Percentiles rank a stretch among this genome's conserved stretches.
Conservation (phyloP, 768 basidiomycete genomes). For the Auricularia heimuer region DNA sequence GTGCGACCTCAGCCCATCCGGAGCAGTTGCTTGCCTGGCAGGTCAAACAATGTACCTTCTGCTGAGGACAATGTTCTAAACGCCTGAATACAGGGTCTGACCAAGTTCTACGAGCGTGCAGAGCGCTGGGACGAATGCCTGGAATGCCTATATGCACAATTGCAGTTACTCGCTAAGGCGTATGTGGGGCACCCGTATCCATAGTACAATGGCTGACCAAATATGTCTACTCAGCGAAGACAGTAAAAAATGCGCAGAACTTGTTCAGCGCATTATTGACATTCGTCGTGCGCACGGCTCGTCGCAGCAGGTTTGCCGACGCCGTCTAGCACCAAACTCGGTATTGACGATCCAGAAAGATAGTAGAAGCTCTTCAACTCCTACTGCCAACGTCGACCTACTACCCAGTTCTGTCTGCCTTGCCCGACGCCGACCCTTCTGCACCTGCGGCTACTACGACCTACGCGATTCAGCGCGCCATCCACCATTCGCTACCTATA, state of each 20-base stretch:
- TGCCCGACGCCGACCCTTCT: conserved; percentile 71
- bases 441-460: conserved; percentile 56
- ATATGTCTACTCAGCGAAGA: conserved; percentile 44
- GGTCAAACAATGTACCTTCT: conserved; percentile 31
- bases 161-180: conserved; percentile 49
- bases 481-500: conserved; percentile 60
- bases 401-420: conserved; percentile 46
- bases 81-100: conserved; percentile 47
- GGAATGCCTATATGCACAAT: conserved; percentile 44
- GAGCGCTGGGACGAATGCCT: conserved; percentile 49
- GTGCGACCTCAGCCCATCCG: conserved; percentile 61
- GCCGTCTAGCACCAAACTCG: not conserved
- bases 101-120: conserved; percentile 58
- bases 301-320: conserved; percentile 40
- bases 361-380: conserved; percentile 54
- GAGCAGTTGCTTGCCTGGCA: conserved; percentile 77
- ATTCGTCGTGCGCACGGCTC: conserved; percentile 52
- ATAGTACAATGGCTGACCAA: not conserved
- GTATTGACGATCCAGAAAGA: conserved; percentile 41
- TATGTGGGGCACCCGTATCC: conserved; percentile 23
- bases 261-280: conserved; percentile 66
- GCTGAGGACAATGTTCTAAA: conserved; percentile 4
- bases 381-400: conserved; percentile 67
- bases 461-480: conserved; percentile 42
- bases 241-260: conserved; percentile 67